These are phyloP conservation scores for Cercospora brassicicola DNA, from an alignment of 2,329 filamentous ascomycete genomes.

Conservation along the genomic window DNA sequence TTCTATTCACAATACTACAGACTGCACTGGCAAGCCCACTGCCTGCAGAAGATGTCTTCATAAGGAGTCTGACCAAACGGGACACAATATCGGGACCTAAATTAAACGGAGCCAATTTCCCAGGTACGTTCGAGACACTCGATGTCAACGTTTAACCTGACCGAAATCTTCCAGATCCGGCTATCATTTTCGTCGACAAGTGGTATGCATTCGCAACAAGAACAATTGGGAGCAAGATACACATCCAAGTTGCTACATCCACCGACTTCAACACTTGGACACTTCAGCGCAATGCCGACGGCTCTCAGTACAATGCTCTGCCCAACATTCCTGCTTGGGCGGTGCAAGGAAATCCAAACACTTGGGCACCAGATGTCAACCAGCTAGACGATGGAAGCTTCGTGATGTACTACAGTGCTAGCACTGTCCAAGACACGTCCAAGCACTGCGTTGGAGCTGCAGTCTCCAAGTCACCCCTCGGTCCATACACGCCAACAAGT, in stretches of 20 bases:
- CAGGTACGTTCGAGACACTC: constrained; percentile 32
- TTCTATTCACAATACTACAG: not conserved
- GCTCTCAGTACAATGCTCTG: constrained; percentile 54
- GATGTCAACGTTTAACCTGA: constrained; percentile 28
- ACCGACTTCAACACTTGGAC: constrained; percentile 40
- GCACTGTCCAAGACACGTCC: constrained; percentile 25
- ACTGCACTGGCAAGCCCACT: not conserved
- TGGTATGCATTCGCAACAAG: constrained; percentile 46
- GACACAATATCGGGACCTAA: constrained; percentile 28
- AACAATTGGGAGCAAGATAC: constrained; percentile 38
- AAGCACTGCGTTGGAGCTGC: constrained; percentile 42
- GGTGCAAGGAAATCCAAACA: constrained; percentile 49
- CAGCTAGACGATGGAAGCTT: constrained; percentile 43
- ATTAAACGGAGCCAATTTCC: constrained; percentile 49
- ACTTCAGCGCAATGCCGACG: constrained; percentile 41
- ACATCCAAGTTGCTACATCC: constrained; percentile 44
- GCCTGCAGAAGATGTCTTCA: not conserved
- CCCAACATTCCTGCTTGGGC: constrained; percentile 56
- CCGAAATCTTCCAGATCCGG: constrained; percentile 34
- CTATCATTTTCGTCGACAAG: constrained; percentile 36
- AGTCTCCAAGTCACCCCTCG: constrained; percentile 29
- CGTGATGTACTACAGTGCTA: constrained; percentile 41
- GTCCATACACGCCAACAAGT: constrained; percentile 37
- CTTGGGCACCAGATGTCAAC: constrained; percentile 64
- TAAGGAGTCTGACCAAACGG: not conserved